Base-by-base conservation (phyloP, 2,329 filamentous ascomycete species). In the Leptosphaerulina australis region DNA sequence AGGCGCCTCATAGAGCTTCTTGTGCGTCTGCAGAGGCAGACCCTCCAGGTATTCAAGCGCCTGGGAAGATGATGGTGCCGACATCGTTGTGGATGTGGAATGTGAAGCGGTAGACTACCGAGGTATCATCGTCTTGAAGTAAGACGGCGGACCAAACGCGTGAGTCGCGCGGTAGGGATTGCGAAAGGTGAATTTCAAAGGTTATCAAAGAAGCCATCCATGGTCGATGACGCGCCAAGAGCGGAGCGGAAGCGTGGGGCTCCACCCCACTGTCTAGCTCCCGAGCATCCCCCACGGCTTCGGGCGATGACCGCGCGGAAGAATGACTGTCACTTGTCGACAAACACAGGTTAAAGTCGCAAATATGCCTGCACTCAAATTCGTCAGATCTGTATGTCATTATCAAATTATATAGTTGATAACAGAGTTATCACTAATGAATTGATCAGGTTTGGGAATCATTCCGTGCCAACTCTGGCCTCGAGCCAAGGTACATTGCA, bases 1-100 rank as follows among this genome's bases (percentile, higher is more conserved):
- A 22, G 94, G 94, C 79, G 97, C 92, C 77, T 92, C 88, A 80
- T 99, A 99, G 35, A 99, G 83, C 74, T 90, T 88, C 70, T 86
- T 85, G 74, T 97, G 96, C 26, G 91, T 95, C 31, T 89, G 91
- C 58, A 92, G 91, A 39, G 90, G 90, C 67, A 96, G 87, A 71
- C 87, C 86, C 81, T 97, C 92, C 71, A 97, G 87, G 76, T 96
- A 97, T 70, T 97, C 92, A 70, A 93, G 89, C 46, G 83, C 81
- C 59, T 83, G 82, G 58, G 80, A 79, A 43, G 82, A 82, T 44
- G 83, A 79, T 55, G 74, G 77, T 64, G 77, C 77, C 53, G 62
- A 66, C 80, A 83, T 83, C 53, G 69, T 79, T 72, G 64, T 36
- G 36, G 70, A 75, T 75, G 63, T 57, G 63, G 59, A 55, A 48